Base-by-base conservation (phyloP, 2,329 filamentous ascomycete species). In the Ophiobolus disseminans region DNA sequence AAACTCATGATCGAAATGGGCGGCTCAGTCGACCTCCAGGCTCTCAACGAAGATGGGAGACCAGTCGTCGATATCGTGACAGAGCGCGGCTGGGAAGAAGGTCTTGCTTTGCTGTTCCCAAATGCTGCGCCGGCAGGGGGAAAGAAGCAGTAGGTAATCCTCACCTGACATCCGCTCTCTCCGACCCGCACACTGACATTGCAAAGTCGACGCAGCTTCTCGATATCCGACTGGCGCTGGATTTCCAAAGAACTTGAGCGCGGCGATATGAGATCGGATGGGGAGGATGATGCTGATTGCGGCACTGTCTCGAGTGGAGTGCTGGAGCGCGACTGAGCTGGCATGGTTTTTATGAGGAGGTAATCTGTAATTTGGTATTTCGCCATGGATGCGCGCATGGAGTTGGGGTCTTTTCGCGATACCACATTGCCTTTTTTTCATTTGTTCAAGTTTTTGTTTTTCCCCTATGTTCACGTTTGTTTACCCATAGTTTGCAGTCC, bases 51-150 rank as follows among this genome's bases (percentile, higher is more conserved):
- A 45, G 45, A 44, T 13, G 68, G 68, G 2, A 57, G 56, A 13
- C 55, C 65, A 1, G 67, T 72, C 32, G 54, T 69, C 20, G 68
- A 72, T 25, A 66, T 70, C 17, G 66, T 69, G n/a, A 65, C 64
- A 2, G 67, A 70, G 53, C 50, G 67, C n/a, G 66, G 67, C 13
- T 72, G 68, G 68, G 68, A 72, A 51, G 68, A 72, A 40, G 68
- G 67, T 19, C 56, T 70, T 16, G 58, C 60, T 39, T 55, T 72
- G 25, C 54, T 72, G 37, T 69, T 71, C 47, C 68, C 68, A 5
- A 63, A 62, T 41, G 55, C 57, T 40, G 36, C 51, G 30, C 48
- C 46, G 25, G 22, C 48, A 38, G 32, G 45, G 39, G 54, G 50
- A 57, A 48, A 45, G 40, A 62, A 50, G 60, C 55, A 63, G 62